Conservation (phyloP, 768 basidiomycete genomes). For the Tulasnella sp. region DNA sequence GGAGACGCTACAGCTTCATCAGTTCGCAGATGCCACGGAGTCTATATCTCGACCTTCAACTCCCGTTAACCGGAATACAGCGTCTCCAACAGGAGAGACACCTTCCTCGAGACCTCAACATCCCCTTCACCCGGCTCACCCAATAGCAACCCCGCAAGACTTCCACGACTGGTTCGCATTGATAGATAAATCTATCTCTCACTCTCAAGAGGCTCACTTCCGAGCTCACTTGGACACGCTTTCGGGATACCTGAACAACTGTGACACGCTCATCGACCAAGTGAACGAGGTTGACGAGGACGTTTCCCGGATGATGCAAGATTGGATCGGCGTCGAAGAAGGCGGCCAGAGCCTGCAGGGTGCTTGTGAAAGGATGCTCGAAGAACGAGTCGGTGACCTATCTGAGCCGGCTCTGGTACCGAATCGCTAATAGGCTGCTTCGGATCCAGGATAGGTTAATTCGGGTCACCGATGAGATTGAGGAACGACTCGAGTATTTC, state of each 20-base stretch:
- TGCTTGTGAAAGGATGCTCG: slow-evolving; percentile 82
- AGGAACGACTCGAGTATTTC: slow-evolving; percentile 81
- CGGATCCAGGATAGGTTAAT: slow-evolving; percentile 58
- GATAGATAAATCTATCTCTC: slow-evolving; percentile 84
- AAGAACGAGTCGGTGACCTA: slow-evolving; percentile 54
- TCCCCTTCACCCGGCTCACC: slow-evolving; percentile 66
- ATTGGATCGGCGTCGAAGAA: slow-evolving; percentile 80
- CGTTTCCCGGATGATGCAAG: slow-evolving; percentile 76
- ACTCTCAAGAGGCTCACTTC: slow-evolving; percentile 91
- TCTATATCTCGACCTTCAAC: slow-evolving; percentile 49
- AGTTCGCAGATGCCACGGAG: slow-evolving; percentile 44
- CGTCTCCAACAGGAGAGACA: slow-evolving; percentile 34
- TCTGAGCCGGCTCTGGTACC: slow-evolving; percentile 44
- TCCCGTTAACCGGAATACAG: slow-evolving; percentile 37
- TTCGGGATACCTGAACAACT: slow-evolving; percentile 68
- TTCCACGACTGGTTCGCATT: slow-evolving; percentile 96
- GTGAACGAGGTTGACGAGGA: slow-evolving; percentile 70
- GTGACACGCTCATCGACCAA: slow-evolving; percentile 65
- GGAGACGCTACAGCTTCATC: slow-evolving; percentile 8
- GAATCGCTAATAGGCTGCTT: slow-evolving; percentile 25
- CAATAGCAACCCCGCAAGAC: slow-evolving; percentile 87
- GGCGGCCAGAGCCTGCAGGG: slow-evolving; percentile 86
- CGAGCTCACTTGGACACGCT: slow-evolving; percentile 77
- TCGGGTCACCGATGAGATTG: slow-evolving; percentile 77
- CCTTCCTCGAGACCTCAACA: slow-evolving; percentile 32